Percentiles rank a stretch among this genome's conserved stretches.
Conservation (phyloP, 139 green algal genomes). For the Limnomonas spitsbergensis region DNA sequence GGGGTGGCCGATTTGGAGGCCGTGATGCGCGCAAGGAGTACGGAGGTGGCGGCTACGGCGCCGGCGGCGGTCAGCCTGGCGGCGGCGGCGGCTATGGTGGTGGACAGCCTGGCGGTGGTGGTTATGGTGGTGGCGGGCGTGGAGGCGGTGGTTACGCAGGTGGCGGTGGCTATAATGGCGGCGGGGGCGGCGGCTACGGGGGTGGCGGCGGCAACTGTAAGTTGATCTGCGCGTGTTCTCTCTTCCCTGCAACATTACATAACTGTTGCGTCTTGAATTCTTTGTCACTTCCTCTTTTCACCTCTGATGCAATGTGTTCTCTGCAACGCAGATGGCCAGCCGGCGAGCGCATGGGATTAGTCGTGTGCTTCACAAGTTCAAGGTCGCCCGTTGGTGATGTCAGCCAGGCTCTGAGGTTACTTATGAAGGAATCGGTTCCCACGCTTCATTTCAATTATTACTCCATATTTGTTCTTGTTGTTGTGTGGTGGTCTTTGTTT, state of each 20-base stretch:
- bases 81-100: constrained; percentile 22
- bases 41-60: constrained; percentile 47
- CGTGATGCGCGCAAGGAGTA: constrained; percentile 82
- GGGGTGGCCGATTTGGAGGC: constrained; percentile 80
- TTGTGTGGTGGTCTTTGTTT: too few relatives aligned
- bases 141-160: constrained; percentile 2
- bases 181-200: neutral
- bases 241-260: too few relatives aligned
- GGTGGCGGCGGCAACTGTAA: constrained; percentile 4
- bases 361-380: neutral
- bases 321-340: neutral
- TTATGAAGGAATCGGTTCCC: too few relatives aligned
- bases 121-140: neutral
- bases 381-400: too few relatives aligned
- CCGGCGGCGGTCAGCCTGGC: constrained; percentile 37
- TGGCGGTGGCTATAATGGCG: constrained; percentile 14
- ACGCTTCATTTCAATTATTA: too few relatives aligned
- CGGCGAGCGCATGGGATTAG: neutral
- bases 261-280: neutral
- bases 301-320: neutral
- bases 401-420: too few relatives aligned
- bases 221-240: neutral
- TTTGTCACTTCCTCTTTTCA: neutral
- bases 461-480: too few relatives aligned
- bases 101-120: constrained; percentile 3